Evolutionary conservation across 2,329 filamentous ascomycete species (phyloP).

Genomic region (Gyromitra esculenta): DNA sequence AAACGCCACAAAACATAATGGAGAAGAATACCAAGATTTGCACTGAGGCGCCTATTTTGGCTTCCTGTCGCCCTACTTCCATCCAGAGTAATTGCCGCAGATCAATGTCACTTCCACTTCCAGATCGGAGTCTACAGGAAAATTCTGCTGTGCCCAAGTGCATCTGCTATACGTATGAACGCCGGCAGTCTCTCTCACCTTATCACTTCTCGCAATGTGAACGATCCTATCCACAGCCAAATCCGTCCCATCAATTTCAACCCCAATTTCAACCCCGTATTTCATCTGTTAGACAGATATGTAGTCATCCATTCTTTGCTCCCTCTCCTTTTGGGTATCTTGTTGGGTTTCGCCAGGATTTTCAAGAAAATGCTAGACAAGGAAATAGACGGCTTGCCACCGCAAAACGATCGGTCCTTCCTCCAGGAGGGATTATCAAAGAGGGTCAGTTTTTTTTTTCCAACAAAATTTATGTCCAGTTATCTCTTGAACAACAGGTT

Average conservation of each 20-base stretch:
- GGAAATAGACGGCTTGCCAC: slow-evolving; percentile 3
- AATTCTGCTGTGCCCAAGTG: background rate
- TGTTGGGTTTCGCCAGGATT: background rate
- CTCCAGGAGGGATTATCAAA: slow-evolving; percentile 17
- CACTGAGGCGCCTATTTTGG: background rate
- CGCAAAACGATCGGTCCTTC: slow-evolving; percentile 16
- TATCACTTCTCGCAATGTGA: slow-evolving; percentile 11
- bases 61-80: background rate
- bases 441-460: slow-evolving; percentile 43
- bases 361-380: slow-evolving; percentile 11
- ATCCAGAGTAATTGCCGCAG: background rate
- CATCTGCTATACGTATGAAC: background rate
- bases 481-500: slow-evolving; percentile 30
- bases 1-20: slow-evolving; percentile 2
- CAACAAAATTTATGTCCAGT: slow-evolving; percentile 31
- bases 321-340: background rate
- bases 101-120: slow-evolving; percentile 7
- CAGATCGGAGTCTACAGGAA: background rate
- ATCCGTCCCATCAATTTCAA: background rate
- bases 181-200: slow-evolving; percentile 2
- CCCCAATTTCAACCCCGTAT: background rate
- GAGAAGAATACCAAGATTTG: slow-evolving; percentile 4
- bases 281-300: background rate
- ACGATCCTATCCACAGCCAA: background rate
- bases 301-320: background rate